Percentiles rank a stretch among this genome's conserved stretches.
Evolutionary conservation across 768 basidiomycete species (phyloP).

Genomic region (Hygrocybe coccinea): DNA sequence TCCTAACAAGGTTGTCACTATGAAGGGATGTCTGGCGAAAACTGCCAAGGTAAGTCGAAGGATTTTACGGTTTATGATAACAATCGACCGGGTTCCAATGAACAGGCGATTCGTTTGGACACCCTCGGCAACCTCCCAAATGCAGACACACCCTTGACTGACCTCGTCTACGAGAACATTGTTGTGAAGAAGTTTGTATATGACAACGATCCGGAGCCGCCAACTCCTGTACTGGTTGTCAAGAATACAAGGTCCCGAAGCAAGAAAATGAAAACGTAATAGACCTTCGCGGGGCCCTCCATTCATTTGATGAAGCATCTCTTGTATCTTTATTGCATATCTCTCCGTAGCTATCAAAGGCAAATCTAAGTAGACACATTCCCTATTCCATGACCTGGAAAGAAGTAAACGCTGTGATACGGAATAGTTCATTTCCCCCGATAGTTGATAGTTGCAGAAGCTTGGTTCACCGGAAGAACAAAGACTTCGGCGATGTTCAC

Average conservation of each 20-base stretch:
- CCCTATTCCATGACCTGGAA: not conserved
- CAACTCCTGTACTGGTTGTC: constrained; percentile 25
- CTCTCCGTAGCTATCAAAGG: not conserved
- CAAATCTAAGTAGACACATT: not conserved
- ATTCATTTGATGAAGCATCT: not conserved
- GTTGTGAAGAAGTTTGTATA: constrained; percentile 77
- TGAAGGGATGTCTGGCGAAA: constrained; percentile 65
- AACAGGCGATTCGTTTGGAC: constrained; percentile 59
- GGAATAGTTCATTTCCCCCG: constrained; percentile 34
- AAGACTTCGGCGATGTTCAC: constrained; percentile 85
- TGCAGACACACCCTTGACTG: constrained; percentile 48
- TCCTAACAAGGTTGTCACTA: constrained; percentile 36
- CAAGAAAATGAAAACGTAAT: constrained; percentile 46
- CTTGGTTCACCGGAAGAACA: constrained; percentile 78
- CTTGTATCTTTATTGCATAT: constrained; percentile 7
- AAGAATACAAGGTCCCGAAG: constrained; percentile 57
- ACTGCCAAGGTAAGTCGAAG: constrained; percentile 57
- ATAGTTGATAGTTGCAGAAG: constrained; percentile 60
- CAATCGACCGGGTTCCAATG: constrained; percentile 8
- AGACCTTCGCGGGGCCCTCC: constrained; percentile 10
- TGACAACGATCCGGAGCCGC: constrained; percentile 57
- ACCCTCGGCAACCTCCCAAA: constrained; percentile 66
- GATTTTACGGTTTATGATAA: not conserved
- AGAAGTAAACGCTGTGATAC: not conserved
- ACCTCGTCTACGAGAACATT: constrained; percentile 60